These are phyloP conservation scores for Endocalyx cinctus DNA, from an alignment of 2,329 filamentous ascomycete genomes.

Conservation along the genomic window DNA sequence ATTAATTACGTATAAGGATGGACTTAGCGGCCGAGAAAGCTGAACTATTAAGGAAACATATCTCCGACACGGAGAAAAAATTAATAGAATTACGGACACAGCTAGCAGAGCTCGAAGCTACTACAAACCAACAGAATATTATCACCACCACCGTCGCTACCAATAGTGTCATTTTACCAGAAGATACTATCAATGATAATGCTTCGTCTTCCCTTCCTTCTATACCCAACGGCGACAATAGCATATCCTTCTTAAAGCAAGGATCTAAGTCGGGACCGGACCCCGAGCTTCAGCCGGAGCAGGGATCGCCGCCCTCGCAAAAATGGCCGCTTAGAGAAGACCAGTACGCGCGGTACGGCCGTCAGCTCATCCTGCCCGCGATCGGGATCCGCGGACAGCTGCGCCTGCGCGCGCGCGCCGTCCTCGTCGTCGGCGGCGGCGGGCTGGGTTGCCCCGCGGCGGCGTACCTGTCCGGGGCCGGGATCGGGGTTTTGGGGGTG, in stretches of 20 bases:
- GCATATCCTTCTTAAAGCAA: too few species aligned
- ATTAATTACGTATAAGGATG: not conserved
- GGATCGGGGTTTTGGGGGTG: slow-evolving; percentile 76
- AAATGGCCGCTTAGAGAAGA: slow-evolving; percentile 66
- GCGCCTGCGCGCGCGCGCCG: slow-evolving; percentile 61
- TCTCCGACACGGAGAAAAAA: slow-evolving; percentile 43
- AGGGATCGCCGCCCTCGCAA: slow-evolving; percentile 21
- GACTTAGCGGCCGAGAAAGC: slow-evolving; percentile 16
- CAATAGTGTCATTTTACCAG: slow-evolving; percentile 1
- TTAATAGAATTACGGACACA: slow-evolving; percentile 40
- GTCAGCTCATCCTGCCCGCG: slow-evolving; percentile 83
- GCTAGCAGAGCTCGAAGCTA: slow-evolving; percentile 37
- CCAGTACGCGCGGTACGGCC: slow-evolving; percentile 82
- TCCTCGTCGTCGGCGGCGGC: slow-evolving; percentile 82
- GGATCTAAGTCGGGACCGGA: too few species aligned
- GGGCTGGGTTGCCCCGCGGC: slow-evolving; percentile 90
- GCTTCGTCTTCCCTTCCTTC: too few species aligned
- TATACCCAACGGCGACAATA: too few species aligned
- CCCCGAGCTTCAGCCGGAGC: slow-evolving; percentile 1
- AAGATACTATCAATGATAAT: too few species aligned
- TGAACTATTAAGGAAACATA: slow-evolving; percentile 40
- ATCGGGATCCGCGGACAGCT: slow-evolving; percentile 78
- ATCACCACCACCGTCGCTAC: slow-evolving; percentile 2
- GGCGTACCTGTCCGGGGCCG: slow-evolving; percentile 86
- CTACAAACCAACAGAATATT: too few species aligned